Evolutionary conservation across 2,329 filamentous ascomycete species (phyloP).

Genomic region (Colletotrichum siamense): DNA sequence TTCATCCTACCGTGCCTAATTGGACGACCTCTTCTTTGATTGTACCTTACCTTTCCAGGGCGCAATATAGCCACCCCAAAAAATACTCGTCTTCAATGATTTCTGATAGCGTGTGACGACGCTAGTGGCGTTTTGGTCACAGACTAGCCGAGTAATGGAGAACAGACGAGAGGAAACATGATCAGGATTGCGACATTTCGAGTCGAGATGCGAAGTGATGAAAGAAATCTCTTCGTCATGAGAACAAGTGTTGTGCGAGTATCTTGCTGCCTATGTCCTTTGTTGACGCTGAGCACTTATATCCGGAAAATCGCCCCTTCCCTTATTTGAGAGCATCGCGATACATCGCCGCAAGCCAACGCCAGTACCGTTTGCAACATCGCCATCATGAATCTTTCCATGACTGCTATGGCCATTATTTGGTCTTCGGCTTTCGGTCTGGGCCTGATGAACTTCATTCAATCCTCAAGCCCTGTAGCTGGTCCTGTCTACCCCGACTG

Average conservation of each 20-base stretch:
- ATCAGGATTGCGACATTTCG: neutral
- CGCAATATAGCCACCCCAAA: neutral
- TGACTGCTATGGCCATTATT: neutral
- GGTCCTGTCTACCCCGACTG: neutral
- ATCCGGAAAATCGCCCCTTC: neutral
- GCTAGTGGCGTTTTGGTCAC: neutral
- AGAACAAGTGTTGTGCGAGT: neutral
- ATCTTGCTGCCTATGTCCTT: neutral
- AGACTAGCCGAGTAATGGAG: neutral
- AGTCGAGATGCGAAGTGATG: neutral
- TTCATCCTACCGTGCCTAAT: neutral
- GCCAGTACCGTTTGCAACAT: neutral
- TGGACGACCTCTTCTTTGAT: neutral
- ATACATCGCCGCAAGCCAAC: neutral
- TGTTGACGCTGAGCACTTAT: neutral
- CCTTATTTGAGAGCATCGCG: neutral
- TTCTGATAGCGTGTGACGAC: neutral
- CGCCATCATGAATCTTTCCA: neutral
- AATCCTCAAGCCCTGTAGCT: neutral
- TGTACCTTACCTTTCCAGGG: neutral
- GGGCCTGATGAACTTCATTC: neutral
- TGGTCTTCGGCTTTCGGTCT: neutral
- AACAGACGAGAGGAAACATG: neutral
- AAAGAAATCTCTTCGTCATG: neutral
- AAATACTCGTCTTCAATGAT: neutral